Evolutionary conservation across 2,329 filamentous ascomycete species (phyloP), one percentile per base, ranked within the genome.

Genomic region (Phyllosticta paracitricarpa): DNA sequence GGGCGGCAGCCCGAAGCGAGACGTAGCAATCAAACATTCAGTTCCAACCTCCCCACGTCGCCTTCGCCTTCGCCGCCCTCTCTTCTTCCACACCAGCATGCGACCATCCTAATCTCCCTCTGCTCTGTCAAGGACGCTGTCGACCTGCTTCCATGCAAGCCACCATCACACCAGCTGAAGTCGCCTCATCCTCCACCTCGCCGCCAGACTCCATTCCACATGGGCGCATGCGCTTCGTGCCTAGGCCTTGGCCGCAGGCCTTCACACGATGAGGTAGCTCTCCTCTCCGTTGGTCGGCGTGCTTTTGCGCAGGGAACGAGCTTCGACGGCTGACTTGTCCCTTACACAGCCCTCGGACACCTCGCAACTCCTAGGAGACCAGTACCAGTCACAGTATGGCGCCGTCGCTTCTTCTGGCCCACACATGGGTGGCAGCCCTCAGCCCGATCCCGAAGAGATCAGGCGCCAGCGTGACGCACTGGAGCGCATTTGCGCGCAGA

Each of bases 151-250:
- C 58, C 58, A 56, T 61, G 58, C 58, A 61, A 56, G 58, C 58
- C 58, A 61, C 58, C 58, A 40, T 61, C 54, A 61, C 58, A 61
- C 58, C 58, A 61, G 54, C 40, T 61, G 58, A 61, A 54, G 25
- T 26, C 58, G 33, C 40, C 25, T 22, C 26, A 33, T 51, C 58
- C 25, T 52, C 28, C 53, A 53, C 40, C 58, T 56, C 54, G 54
- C 6, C 40, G 40, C 40, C 58, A 61, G 26, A 52, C 58, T 28
- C 19, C 61, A 62, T 62, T 62, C 61, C 61, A 51, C 14, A 79
- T 80, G 78, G 78, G 77, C 64, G 72, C 77, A 68, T 80, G 78
- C 70, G 71, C 74, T 58, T 80, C 78, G 58, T 80, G 78, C 68
- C 75, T 80, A 58, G 77, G 77, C 66, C 70, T 73, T 55, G 72